Evolutionary conservation across 768 basidiomycete genomes (phyloP), one percentile per base, ranked within the genome.

Genomic region (Pisolithus sp.): DNA sequence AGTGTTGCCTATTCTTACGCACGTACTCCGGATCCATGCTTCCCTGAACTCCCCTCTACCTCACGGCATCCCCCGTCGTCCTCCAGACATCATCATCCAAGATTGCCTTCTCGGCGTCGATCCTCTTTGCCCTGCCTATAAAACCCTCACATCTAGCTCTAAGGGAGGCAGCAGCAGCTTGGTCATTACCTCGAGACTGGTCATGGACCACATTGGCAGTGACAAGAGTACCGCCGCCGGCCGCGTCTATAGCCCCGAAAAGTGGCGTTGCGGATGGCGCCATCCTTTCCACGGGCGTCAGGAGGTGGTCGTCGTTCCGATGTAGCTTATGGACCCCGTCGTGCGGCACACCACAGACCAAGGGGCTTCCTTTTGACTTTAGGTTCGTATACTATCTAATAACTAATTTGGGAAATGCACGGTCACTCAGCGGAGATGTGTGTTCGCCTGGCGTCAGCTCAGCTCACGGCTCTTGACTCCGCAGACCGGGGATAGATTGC

Each of bases 231-330:
- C 73, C 4, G 64, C 64, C 40, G 40, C 30, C 6, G 59, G 64
- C 4, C 69, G 72, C 48, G 31, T 46, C 3, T 61, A 64, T 10
- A 66, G 68, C 30, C 41, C 53, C 10, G 64, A 70, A 28, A 71
- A 72, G 51, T 75, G 73, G 72, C 64, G 68, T 50, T 76, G 74
- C 53, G 69, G 72, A n/a, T 75, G 73, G 74, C 64, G 73, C 20
- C 73, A 74, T 61, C 66, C 73, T 24, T 74, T 76, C 50, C 73
- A 76, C 57, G 73, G 72, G 26, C 58, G 60, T 18, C 54, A 60
- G 12, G 69, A 69, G 40, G 68, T 71, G 2, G 61, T 61, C 4
- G 73, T 76, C 1, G 66, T 75, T 20, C 60, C 67, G 7, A 55
- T 67, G 21, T 57, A 41, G 41, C 20, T 10, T 23, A 12, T 13